A percentile compares a stretch with the other conserved stretches of the same genome.
Evolutionary conservation across 1,139 yeast species (phyloP).

Genomic region (Insectozyma bohioensis): DNA sequence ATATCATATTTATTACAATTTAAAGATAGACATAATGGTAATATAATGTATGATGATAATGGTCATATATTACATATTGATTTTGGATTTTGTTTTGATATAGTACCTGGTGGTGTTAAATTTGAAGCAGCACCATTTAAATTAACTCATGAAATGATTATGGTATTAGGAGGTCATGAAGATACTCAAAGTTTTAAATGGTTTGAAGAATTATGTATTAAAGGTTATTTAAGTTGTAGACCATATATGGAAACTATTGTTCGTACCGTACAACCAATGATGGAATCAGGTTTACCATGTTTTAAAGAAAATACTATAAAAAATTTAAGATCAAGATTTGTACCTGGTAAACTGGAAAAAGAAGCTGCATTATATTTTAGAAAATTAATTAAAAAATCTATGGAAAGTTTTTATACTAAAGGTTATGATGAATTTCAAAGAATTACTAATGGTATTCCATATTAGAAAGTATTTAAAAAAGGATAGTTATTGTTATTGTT

Average conservation of each 20-base stretch:
- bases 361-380: constrained; percentile 84
- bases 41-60: constrained; percentile 94
- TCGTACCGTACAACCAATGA: constrained; percentile 87
- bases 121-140: constrained; percentile 98
- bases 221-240: constrained; percentile 86
- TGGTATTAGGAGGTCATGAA: constrained; percentile 87
- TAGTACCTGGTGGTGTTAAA: constrained; percentile 98
- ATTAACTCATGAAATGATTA: constrained; percentile 92
- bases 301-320: constrained; percentile 84
- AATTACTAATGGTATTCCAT: constrained; percentile 94
- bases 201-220: constrained; percentile 94
- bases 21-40: constrained; percentile 98
- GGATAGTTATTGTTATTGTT: too few relatives aligned
- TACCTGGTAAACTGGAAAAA: constrained; percentile 72
- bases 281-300: constrained; percentile 94
- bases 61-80: constrained; percentile 96
- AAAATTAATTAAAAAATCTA: constrained; percentile 73
- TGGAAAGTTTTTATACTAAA: constrained; percentile 85
- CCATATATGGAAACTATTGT: constrained; percentile 88
- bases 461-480: too few relatives aligned
- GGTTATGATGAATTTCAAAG: constrained; percentile 98
- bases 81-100: constrained; percentile 97
- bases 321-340: constrained; percentile 77
- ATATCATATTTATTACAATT: constrained; percentile 90
- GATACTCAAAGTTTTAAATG: constrained; percentile 86